Evolutionary conservation across 768 basidiomycete species (phyloP).

Genomic region (Rhodosporidiobolus sp.): DNA sequence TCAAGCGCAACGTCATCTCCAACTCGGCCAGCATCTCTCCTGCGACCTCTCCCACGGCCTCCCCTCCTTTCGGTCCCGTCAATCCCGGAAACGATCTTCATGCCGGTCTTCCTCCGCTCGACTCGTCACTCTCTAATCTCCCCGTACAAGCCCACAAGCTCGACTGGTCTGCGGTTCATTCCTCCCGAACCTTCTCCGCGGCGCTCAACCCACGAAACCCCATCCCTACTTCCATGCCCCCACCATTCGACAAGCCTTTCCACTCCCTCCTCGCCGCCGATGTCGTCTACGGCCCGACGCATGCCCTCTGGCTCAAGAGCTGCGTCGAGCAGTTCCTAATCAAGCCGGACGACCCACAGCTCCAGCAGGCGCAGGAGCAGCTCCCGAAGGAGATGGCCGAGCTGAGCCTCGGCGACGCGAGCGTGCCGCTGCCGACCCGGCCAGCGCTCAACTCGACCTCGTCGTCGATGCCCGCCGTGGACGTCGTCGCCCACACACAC

Average conservation of each 20-base stretch:
- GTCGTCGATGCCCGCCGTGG: not conserved
- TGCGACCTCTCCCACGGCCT: slow-evolving; percentile 15
- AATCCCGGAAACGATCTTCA: slow-evolving; percentile 2
- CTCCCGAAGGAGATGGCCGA: slow-evolving; percentile 5
- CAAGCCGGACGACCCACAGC: slow-evolving; percentile 17
- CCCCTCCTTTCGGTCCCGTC: slow-evolving; percentile 8
- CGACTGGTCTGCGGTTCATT: slow-evolving; percentile 40
- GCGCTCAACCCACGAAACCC: slow-evolving; percentile 11
- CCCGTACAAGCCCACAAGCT: slow-evolving; percentile 34
- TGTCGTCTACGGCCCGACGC: slow-evolving; percentile 70
- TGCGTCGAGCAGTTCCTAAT: slow-evolving; percentile 61
- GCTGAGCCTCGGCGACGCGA: slow-evolving; percentile 14
- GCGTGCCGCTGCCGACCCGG: not conserved
- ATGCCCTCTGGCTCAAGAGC: slow-evolving; percentile 67
- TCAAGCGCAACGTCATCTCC: slow-evolving; percentile 60
- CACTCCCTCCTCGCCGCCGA: slow-evolving; percentile 76
- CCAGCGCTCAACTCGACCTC: slow-evolving; percentile 4
- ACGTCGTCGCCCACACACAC: slow-evolving; percentile 35
- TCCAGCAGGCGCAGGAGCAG: not conserved
- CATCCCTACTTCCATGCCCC: slow-evolving; percentile 22
- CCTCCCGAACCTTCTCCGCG: slow-evolving; percentile 23
- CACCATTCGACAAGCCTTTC: slow-evolving; percentile 53
- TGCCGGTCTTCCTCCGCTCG: not conserved
- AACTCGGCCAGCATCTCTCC: slow-evolving; percentile 53
- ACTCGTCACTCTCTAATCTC: slow-evolving; percentile 13